phyloP scores from a whole-genome alignment of 2,329 filamentous ascomycete species.

The Paraphaeosphaeria sporulosa region DNA sequence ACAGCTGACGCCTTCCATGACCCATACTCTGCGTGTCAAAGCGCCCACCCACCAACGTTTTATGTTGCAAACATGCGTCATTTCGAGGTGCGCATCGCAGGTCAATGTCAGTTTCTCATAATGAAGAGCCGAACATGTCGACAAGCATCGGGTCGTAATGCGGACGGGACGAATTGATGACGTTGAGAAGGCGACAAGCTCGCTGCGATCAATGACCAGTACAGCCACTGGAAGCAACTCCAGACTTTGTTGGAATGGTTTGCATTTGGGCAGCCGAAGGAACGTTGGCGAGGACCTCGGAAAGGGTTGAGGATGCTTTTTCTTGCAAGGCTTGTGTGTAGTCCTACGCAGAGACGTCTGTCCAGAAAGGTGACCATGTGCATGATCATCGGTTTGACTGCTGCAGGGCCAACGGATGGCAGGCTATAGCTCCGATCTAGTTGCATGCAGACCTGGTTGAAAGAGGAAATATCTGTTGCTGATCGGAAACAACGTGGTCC shows the following conservation, averaged over 20 bases:
- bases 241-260: background rate
- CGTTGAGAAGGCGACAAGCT: background rate
- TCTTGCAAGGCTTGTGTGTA: background rate
- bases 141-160: background rate
- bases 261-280: background rate
- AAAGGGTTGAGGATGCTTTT: background rate
- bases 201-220: background rate
- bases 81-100: too few relatives aligned
- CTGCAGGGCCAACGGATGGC: slow-evolving; percentile 5
- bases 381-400: background rate
- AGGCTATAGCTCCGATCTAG: background rate
- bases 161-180: too few relatives aligned
- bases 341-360: background rate
- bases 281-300: background rate
- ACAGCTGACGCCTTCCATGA: background rate
- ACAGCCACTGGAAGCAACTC: background rate
- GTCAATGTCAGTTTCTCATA: background rate
- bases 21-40: background rate
- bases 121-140: background rate
- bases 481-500: background rate
- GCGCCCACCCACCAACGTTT: background rate
- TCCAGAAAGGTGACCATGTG: background rate
- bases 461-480: background rate
- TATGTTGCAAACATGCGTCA: background rate
- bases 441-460: background rate